Evolutionary conservation across 805 yeast genomes (phyloP), one percentile per base, ranked within the genome.

Genomic region (Saccharomycopsis sp.): DNA sequence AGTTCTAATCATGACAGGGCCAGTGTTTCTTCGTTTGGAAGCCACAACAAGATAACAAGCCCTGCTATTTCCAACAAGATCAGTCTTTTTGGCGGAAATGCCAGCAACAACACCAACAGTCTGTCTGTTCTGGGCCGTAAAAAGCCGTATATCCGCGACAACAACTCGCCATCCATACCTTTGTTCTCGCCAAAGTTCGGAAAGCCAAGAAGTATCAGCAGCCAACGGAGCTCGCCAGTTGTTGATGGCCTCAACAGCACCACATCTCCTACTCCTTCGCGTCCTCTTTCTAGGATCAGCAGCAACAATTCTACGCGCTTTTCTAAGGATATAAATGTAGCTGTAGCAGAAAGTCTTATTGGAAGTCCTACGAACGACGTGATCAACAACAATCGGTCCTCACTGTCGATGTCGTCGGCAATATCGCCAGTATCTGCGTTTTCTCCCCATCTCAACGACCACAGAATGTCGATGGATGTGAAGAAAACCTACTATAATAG

Each of bases 341-440:
- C 49, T 44, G 22, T 44, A 5, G 49, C 49, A 44, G 22, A 44
- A 17, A 44, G 49, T 44, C 19, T 44, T 29, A 29, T 29, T 29
- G 38, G 38, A 29, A 29, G 38, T 29, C 38, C 38, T 29, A 29
- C 38, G 12, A 29, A 29, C 38, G 49, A 44, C 22, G 20, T n/a
- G 8, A 44, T 44, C 5, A 19, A 44, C 12, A 17, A 3, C 19
- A 44, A 44, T 12, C 49, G 49, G 22, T 44, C 49, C 3, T 3
- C 22, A 5, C 49, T 44, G 49, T 44, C 49, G 22, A n/a, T 19
- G 12, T 20, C 56, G 3, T 17, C 56, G 23, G 58, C 58, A 44
- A 44, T 61, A 53, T 58, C 62, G 14, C 63, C 63, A 44, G 55
- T 56, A 2, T 54, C 49, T 44, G 49, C 19, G 49, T 17, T 44